Evolutionary conservation across 2,329 filamentous ascomycete genomes (phyloP).

Genomic region (Fusarium illudens): DNA sequence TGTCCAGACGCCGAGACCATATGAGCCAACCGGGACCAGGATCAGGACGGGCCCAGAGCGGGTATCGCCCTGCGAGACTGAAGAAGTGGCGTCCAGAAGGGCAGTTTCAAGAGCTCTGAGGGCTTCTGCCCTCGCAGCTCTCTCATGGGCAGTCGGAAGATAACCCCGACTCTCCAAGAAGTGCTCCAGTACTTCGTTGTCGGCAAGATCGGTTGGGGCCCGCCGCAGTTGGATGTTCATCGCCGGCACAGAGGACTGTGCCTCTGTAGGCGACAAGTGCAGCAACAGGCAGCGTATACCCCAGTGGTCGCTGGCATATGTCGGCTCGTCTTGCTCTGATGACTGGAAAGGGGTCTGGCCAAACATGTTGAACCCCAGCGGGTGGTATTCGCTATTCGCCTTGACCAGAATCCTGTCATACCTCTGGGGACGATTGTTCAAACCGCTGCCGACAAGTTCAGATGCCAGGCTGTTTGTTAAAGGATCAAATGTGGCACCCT

Average conservation of each 20-base stretch:
- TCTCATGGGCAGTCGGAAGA: constrained; percentile 59
- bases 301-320: constrained; percentile 65
- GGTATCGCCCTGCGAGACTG: constrained; percentile 4
- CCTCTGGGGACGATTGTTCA: constrained; percentile 66
- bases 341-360: constrained; percentile 47
- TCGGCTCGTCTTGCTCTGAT: background rate
- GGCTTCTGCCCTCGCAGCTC: constrained; percentile 51
- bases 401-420: constrained; percentile 71
- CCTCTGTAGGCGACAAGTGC: constrained; percentile 2
- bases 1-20: constrained; percentile 70
- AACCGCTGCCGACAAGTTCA: constrained; percentile 55
- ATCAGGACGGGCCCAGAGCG: constrained; percentile 51
- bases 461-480: constrained; percentile 64
- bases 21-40: constrained; percentile 71
- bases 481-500: constrained; percentile 72
- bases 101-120: constrained; percentile 56
- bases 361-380: constrained; percentile 64
- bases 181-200: constrained; percentile 47
- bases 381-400: constrained; percentile 46
- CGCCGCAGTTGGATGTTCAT: constrained; percentile 43
- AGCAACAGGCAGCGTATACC: constrained; percentile 59
- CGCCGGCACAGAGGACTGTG: constrained; percentile 4
- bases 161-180: constrained; percentile 50
- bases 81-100: constrained; percentile 47
- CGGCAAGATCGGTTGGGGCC: constrained; percentile 44